Conservation (phyloP, 129 eudicot species). For the Centaurea solstitialis region DNA sequence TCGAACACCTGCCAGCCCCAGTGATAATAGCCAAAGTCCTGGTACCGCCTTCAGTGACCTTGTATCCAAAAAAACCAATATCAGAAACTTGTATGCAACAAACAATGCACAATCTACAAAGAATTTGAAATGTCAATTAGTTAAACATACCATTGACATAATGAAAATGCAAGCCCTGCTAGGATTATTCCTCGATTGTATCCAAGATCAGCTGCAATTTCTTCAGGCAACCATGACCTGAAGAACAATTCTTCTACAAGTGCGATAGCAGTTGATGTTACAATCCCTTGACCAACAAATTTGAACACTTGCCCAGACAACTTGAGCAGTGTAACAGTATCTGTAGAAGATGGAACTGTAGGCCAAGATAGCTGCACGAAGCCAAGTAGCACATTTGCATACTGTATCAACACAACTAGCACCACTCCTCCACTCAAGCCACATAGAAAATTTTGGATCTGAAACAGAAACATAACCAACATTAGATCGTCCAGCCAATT, state of each 20-base stretch:
- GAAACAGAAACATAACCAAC: constrained; percentile 29
- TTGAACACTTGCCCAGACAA: constrained; percentile 42
- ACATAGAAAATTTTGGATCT: constrained; percentile 49
- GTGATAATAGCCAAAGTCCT: constrained; percentile 78
- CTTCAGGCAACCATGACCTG: constrained; percentile 87
- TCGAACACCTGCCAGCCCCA: constrained; percentile 70
- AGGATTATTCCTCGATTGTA: constrained; percentile 67
- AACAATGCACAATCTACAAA: neutral
- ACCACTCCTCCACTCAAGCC: constrained; percentile 75
- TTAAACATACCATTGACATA: constrained; percentile 63
- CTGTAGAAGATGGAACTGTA: constrained; percentile 38
- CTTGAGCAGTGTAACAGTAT: constrained; percentile 42
- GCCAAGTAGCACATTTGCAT: constrained; percentile 57
- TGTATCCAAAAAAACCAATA: constrained; percentile 15
- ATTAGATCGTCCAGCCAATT: constrained; percentile 16
- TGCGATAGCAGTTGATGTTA: constrained; percentile 62
- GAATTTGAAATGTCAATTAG: neutral
- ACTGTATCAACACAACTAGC: constrained; percentile 60
- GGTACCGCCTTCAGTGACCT: constrained; percentile 79
- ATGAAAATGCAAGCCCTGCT: constrained; percentile 72
- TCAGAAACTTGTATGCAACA: neutral
- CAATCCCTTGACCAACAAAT: constrained; percentile 51
- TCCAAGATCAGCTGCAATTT: constrained; percentile 78
- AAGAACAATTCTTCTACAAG: constrained; percentile 80
- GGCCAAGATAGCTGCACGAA: constrained; percentile 59